phyloP scores from a whole-genome alignment of 2,329 filamentous ascomycete species.

The Teratosphaeria destructans region DNA sequence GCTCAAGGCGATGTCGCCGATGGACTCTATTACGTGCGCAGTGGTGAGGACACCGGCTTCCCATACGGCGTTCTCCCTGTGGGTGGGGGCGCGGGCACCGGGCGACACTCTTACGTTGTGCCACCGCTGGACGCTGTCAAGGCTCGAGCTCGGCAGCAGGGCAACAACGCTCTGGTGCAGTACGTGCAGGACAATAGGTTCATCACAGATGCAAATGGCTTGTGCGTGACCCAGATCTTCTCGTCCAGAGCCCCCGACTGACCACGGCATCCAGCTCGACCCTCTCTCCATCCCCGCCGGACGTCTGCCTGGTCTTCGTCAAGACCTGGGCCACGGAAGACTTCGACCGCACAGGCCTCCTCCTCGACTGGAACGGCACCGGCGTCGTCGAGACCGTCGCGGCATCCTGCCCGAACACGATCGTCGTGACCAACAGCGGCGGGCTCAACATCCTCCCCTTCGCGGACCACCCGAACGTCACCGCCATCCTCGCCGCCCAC shows the following conservation, averaged over 20 bases:
- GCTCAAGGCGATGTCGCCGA: conserved; percentile 31
- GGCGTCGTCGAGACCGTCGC: conserved; percentile 32
- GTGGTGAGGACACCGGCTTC: conserved; percentile 15
- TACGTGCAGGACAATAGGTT: conserved; percentile 32
- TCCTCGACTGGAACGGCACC: conserved; percentile 34
- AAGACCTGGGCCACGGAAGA: conserved; percentile 44
- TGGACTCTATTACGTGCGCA: conserved; percentile 31
- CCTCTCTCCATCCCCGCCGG: conserved; percentile 35
- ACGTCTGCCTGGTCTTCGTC: conserved; percentile 48
- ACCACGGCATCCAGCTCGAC: conserved; percentile 4
- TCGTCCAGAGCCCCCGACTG: neutral
- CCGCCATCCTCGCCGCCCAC: conserved; percentile 18
- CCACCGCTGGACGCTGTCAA: conserved; percentile 34
- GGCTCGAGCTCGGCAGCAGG: conserved; percentile 15
- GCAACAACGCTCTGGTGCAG: conserved; percentile 33
- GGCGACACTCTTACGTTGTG: conserved; percentile 29
- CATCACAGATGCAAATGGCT: conserved; percentile 22
- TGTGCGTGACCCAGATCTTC: conserved; percentile 10
- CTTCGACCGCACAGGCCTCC: conserved; percentile 31
- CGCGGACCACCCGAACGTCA: conserved; percentile 26
- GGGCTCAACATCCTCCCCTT: conserved; percentile 30
- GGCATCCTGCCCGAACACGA: conserved; percentile 18
- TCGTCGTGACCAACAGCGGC: conserved; percentile 19
- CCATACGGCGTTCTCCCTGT: conserved; percentile 34
- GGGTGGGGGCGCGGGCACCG: conserved; percentile 33